A percentile compares a stretch with the other conserved stretches of the same genome.
Evolutionary conservation across 2,329 filamentous ascomycete genomes (phyloP).

Genomic region (Monascus ruber): DNA sequence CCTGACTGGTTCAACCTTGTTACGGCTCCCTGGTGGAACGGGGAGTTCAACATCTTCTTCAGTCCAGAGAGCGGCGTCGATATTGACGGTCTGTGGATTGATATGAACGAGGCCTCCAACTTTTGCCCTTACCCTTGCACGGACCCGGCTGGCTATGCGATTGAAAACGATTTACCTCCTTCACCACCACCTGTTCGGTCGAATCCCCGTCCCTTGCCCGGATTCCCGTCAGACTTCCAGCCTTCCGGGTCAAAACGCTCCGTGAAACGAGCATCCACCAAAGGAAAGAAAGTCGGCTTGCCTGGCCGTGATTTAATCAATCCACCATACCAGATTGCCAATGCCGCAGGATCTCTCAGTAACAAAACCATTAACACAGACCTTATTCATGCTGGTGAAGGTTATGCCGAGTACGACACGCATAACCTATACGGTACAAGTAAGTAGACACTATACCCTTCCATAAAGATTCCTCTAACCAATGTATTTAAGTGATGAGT

Average conservation of each 20-base stretch:
- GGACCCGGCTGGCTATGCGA: conserved; percentile 41
- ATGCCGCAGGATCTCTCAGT: conserved; percentile 41
- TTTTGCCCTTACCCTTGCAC: conserved; percentile 47
- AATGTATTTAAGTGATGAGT: conserved; percentile 51
- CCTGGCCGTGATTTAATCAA: conserved; percentile 52
- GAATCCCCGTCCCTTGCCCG: conserved; percentile 54
- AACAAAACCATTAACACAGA: conserved; percentile 57
- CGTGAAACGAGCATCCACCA: conserved; percentile 3
- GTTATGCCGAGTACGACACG: conserved; percentile 58
- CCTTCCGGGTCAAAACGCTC: conserved; percentile 29
- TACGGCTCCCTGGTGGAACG: conserved; percentile 57
- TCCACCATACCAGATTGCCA: conserved; percentile 55
- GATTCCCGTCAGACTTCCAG: conserved; percentile 58
- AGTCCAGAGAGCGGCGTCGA: conserved; percentile 52
- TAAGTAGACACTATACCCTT: conserved; percentile 12
- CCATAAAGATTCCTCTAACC: neutral
- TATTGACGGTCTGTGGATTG: conserved; percentile 69
- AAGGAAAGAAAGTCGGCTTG: conserved; percentile 43
- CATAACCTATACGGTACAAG: conserved; percentile 65
- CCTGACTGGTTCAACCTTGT: conserved; percentile 66
- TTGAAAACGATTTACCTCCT: conserved; percentile 40
- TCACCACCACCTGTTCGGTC: conserved; percentile 50
- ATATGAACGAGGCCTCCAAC: conserved; percentile 51
- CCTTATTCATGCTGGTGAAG: conserved; percentile 52
- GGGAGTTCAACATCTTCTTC: conserved; percentile 57